phyloP scores from a whole-genome alignment of 2,329 filamentous ascomycete genomes.

The Karstenula rhodostoma region DNA sequence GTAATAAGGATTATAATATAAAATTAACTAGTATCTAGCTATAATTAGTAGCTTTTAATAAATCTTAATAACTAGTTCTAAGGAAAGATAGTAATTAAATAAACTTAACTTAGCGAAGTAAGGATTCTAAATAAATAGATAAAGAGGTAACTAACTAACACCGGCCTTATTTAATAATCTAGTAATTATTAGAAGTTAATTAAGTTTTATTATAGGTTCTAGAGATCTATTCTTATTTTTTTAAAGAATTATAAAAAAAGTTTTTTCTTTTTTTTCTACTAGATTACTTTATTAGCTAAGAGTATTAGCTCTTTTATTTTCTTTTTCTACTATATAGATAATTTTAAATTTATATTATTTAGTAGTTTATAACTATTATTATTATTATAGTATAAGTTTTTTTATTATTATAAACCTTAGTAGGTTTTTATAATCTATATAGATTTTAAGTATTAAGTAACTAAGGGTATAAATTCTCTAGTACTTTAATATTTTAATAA shows the following conservation, averaged over 20 bases:
- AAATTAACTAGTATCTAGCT: too few species aligned
- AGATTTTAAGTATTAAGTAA: slow-evolving; percentile 8
- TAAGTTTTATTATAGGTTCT: slow-evolving; percentile 1
- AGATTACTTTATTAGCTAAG: slow-evolving; percentile 1
- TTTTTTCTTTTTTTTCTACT: background rate
- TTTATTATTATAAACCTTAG: slow-evolving; percentile 5
- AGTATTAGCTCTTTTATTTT: background rate
- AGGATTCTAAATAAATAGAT: too few species aligned
- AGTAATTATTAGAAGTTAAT: background rate
- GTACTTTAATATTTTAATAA: slow-evolving; percentile 11
- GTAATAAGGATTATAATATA: too few species aligned
- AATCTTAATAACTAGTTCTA: too few species aligned
- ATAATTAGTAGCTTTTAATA: too few species aligned
- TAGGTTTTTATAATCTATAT: slow-evolving; percentile 3
- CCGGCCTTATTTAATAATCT: too few species aligned
- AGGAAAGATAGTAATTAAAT: too few species aligned
- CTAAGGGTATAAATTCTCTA: slow-evolving; percentile 13
- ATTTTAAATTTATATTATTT: slow-evolving; percentile 8
- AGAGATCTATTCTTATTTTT: background rate
- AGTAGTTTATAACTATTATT: background rate
- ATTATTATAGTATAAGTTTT: slow-evolving; percentile 12
- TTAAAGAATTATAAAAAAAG: background rate
- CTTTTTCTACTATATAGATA: background rate
- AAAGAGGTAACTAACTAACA: too few species aligned
- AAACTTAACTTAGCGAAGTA: too few species aligned